These are phyloP conservation scores for Blastocrithidia nonstop DNA, from an alignment of 208 protist genomes.

Conservation along the genomic window DNA sequence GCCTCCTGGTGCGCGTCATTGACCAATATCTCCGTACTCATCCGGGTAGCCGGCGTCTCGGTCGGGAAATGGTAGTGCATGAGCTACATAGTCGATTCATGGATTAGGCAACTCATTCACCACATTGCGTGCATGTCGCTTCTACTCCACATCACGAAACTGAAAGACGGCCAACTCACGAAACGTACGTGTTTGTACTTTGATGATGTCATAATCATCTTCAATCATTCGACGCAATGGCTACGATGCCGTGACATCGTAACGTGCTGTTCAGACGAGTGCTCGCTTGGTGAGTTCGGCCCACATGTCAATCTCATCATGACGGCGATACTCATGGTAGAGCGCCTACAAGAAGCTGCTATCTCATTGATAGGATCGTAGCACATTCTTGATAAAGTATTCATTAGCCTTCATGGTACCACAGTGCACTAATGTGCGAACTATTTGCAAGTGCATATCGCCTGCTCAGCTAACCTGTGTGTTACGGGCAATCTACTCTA, in stretches of 20 bases:
- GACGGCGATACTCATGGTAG: conserved; percentile 76
- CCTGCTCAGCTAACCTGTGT: conserved; percentile 64
- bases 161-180: conserved; percentile 83
- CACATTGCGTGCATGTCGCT: conserved; percentile 48
- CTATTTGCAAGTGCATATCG: conserved; percentile 77
- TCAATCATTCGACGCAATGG: conserved; percentile 65
- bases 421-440: conserved; percentile 57
- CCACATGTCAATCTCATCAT: conserved; percentile 70
- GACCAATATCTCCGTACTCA: conserved; percentile 84
- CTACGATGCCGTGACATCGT: conserved; percentile 68
- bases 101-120: conserved; percentile 80
- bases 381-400: conserved; percentile 84
- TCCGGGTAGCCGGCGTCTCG: conserved; percentile 81
- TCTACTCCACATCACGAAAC: conserved; percentile 78
- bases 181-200: conserved; percentile 77
- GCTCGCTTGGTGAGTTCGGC: conserved; percentile 80
- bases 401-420: conserved; percentile 81
- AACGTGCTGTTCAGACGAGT: conserved; percentile 81
- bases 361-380: conserved; percentile 74
- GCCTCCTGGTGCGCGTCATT: conserved; percentile 78
- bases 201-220: conserved; percentile 81
- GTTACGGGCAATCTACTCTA: conserved; percentile 59
- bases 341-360: conserved; percentile 65
- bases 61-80: conserved; percentile 82
- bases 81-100: conserved; percentile 76